phyloP scores from a whole-genome alignment of 305 asterid species.

The Fraxinus xanthoxyloides region DNA sequence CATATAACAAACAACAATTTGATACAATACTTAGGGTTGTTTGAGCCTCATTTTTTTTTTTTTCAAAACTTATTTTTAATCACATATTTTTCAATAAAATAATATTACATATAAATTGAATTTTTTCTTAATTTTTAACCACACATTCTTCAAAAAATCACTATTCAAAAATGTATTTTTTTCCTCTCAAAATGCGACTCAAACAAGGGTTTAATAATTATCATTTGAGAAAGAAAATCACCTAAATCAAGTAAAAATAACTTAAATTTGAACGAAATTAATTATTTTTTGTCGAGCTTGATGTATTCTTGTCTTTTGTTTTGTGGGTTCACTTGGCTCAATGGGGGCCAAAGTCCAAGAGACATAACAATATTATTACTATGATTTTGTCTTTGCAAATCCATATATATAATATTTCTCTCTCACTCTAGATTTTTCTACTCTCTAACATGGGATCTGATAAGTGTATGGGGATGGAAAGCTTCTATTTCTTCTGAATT shows the following conservation, averaged over 20 bases:
- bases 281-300: constrained; percentile 30
- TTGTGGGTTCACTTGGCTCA: constrained; percentile 51
- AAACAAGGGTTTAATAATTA: background rate
- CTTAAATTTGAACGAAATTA: constrained; percentile 25
- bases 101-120: too few species aligned
- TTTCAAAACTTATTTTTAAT: too few species aligned
- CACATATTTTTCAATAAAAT: too few species aligned
- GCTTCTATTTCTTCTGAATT: background rate
- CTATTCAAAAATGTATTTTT: too few species aligned
- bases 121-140: too few species aligned
- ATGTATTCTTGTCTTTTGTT: constrained; percentile 30
- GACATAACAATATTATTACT: constrained; percentile 3
- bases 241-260: constrained; percentile 2
- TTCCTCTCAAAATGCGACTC: too few species aligned
- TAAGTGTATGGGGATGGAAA: constrained; percentile 4
- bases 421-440: background rate
- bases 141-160: too few species aligned
- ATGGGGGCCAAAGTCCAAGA: constrained; percentile 43
- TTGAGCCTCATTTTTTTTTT: too few species aligned
- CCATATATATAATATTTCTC: constrained; percentile 19
- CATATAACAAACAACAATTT: constrained; percentile 16
- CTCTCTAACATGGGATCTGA: constrained; percentile 16
- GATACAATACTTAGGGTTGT: background rate
- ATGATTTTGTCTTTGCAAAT: constrained; percentile 20
- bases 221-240: background rate